Evolutionary conservation across 306 rosid species (phyloP), one percentile per base, ranked within the genome.

Genomic region (Vicia faba): DNA sequence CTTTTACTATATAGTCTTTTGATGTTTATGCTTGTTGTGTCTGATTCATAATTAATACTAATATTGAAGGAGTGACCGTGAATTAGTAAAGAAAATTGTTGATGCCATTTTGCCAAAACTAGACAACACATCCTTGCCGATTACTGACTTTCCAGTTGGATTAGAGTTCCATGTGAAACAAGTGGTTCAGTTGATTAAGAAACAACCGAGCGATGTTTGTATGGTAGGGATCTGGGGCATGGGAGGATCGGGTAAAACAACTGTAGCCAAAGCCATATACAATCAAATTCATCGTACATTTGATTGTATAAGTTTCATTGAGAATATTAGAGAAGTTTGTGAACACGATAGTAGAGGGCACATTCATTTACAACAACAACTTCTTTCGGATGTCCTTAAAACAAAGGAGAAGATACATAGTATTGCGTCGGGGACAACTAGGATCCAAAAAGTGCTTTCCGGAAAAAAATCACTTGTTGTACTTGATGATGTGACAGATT

Each of bases 61-160:
- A 16, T 57, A 23, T 26, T 57, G 11, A n/a, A 66, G 79, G 9
- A 4, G 3, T 46, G 63, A 58, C 29, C 12, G 25, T 9, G 18
- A 35, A 4, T 6, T 23, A 4, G 15, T 48, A 13, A 16, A 66
- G 8, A 3, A 11, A 4, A 15, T 74, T 12, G 73, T 48, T 8
- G 10, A 48, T 0, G n/a, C 4, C 0, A 20, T 74, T 66, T 39
- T 26, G 16, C 10, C 2, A 66, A 48, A 25, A 36, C 68, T 74
- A 23, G 55, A 66, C 18, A 8, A 1, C 3, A 3, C 23, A 2
- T 7, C 2, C 25, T 25, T 75, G 56, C 7, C 55, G 10, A 38
- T 67, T 20, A 38, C 79, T 0, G 74, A 75, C 0, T 59, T 36
- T 75, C 74, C 74, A 7, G 79, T 75, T 46, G 79, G 79, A 28